A percentile compares a stretch with the other conserved stretches of the same genome.
phyloP scores from a whole-genome alignment of 2,329 filamentous ascomycete species.

The Phaeophleospora eucalypticola region DNA sequence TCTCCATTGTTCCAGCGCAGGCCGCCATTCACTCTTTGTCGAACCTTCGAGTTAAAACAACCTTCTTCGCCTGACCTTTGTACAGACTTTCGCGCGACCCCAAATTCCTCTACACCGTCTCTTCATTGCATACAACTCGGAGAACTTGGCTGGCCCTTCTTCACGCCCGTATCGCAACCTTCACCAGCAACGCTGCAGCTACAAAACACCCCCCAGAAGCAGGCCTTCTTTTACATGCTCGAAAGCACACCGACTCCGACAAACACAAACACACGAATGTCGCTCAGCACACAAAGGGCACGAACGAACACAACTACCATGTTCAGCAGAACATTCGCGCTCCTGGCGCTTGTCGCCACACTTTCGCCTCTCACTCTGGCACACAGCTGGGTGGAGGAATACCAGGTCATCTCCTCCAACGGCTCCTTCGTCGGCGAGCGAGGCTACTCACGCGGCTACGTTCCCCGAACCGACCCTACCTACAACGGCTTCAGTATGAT shows the following conservation, averaged over 20 bases:
- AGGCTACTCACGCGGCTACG: conserved; percentile 72
- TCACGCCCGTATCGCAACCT: conserved; percentile 14
- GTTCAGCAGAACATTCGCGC: conserved; percentile 9
- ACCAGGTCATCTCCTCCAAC: conserved; percentile 66
- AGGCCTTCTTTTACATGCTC: conserved; percentile 14
- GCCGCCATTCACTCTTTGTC: conserved; percentile 16
- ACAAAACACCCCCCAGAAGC: conserved; percentile 16
- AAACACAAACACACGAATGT: conserved; percentile 7
- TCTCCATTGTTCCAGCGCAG: conserved; percentile 14
- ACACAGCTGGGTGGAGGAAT: conserved; percentile 81
- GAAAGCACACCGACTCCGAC: conserved; percentile 4
- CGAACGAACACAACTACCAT: conserved; percentile 7
- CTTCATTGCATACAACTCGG: conserved; percentile 5
- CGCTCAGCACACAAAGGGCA: neutral
- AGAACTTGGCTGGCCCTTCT: conserved; percentile 17
- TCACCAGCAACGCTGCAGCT: conserved; percentile 13
- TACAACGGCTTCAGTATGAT: conserved; percentile 59
- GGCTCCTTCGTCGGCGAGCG: conserved; percentile 66
- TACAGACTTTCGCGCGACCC: conserved; percentile 8
- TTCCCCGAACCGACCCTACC: conserved; percentile 52
- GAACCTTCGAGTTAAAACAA: conserved; percentile 8
- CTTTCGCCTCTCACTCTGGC: conserved; percentile 37
- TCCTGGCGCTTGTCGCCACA: conserved; percentile 23
- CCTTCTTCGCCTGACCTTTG: conserved; percentile 5
- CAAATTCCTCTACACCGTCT: conserved; percentile 6